Percentiles rank a stretch among this genome's conserved stretches.
These are phyloP conservation scores for Solanum peruvianum DNA, from an alignment of 257 asterid species.

Conservation along the genomic window DNA sequence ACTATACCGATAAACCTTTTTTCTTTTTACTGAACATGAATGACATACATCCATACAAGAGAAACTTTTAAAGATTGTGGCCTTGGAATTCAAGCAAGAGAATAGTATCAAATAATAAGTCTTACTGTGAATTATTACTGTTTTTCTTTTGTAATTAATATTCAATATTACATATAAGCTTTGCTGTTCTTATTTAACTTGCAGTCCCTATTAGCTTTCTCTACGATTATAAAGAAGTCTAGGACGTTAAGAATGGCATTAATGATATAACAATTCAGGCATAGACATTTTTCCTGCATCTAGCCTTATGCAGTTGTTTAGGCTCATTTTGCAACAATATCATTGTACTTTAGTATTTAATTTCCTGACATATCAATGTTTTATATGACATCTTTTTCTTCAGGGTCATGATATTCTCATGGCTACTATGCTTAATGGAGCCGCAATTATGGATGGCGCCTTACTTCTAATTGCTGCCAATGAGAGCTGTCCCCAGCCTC, in stretches of 20 bases:
- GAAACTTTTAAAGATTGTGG: not conserved
- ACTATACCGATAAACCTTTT: not conserved
- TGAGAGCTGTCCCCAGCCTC: slow-evolving; percentile 97
- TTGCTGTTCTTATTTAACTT: not conserved
- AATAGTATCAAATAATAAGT: not conserved
- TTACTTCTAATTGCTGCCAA: slow-evolving; percentile 90
- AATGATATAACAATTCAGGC: not conserved
- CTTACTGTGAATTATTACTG: not conserved
- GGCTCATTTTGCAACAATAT: not conserved
- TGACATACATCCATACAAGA: not conserved
- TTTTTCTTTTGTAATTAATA: not conserved
- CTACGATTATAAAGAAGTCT: not conserved
- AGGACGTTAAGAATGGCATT: not conserved
- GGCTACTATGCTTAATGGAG: slow-evolving; percentile 99
- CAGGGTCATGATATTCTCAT: slow-evolving; percentile 97
- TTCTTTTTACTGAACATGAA: not conserved
- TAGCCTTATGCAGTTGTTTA: not conserved
- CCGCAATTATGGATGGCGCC: slow-evolving; percentile 96
- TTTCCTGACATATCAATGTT: not conserved
- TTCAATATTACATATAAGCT: not conserved
- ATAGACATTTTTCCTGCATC: not conserved
- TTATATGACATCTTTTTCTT: not conserved
- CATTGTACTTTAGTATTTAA: not conserved
- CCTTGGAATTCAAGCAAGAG: not conserved
- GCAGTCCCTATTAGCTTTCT: not conserved